Base-by-base conservation (phyloP, 2,329 filamentous ascomycete genomes). In the Diplodia intermedia region DNA sequence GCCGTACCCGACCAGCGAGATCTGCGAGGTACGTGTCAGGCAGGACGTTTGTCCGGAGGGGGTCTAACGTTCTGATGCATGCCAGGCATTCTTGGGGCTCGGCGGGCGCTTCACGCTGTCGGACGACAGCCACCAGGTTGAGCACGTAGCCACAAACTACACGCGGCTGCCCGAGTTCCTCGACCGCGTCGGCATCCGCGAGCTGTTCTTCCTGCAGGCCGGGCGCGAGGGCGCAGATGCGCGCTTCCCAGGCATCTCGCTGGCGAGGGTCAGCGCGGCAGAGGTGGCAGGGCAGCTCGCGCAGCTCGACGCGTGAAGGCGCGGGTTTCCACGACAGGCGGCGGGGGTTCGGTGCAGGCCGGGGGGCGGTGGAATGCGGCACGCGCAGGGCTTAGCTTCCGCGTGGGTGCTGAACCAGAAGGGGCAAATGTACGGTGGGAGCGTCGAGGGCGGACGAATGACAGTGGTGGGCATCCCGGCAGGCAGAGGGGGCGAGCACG, bases 41-140 rank as follows among this genome's bases (percentile, higher is more conserved):
- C 52, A 65, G 49, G 50, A 43, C 23, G 69, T 38, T 56, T 9
- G 38, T 36, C 61, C 69, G 56, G 50, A 26, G 38, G 52, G n/a
- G 50, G 5, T n/a, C 49, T 52, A 23, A 52, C 12, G 49, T 36
- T 12, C 14, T 11, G n/a, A 31, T 15, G 71, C 77, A 66, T 77
- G 67, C 55, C 62, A 91, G 90, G 87, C 88, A 76, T 97, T 93
- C 82, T 75, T 93, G 66, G 80, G 80, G 8, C 84, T 92, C 73
- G 90, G 90, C 29, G 94, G 95, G 29, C 87, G 86, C 69, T 97
- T 98, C 79, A 96, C 93, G 65, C 85, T 99, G 73, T 97, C 92
- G 7, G 95, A 99, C 78, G 95, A 99, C 80, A 97, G 93, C 78
- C 95, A 99, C 81, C 92, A 92, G 49, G 86, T 93, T 69, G 90